Conservation (phyloP, 768 basidiomycete genomes). For the Trametes cubensis region DNA sequence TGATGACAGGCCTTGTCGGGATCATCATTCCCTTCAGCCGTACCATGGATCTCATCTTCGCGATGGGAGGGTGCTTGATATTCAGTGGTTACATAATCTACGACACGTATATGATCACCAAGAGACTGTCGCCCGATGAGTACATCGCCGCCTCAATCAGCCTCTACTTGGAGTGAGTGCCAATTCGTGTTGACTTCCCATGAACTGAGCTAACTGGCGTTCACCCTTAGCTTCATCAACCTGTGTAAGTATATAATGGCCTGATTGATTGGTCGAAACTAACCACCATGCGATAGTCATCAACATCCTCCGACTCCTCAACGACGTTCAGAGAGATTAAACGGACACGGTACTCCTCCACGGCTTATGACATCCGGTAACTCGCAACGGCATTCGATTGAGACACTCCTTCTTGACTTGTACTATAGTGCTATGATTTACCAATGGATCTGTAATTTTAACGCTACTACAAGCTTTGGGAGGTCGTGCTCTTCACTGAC, state of each 20-base stretch:
- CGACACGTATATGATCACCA: conserved; percentile 90
- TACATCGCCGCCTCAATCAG: conserved; percentile 88
- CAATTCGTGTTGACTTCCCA: neutral
- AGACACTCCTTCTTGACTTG: neutral
- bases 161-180: conserved; percentile 88
- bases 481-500: too few species aligned
- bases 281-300: conserved; percentile 54
- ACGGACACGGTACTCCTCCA: neutral
- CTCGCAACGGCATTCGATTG: neutral
- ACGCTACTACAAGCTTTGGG: too few species aligned
- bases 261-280: neutral
- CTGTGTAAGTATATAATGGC: conserved; percentile 60
- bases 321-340: conserved; percentile 42
- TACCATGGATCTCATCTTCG: conserved; percentile 81
- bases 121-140: conserved; percentile 88
- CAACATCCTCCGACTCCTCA: conserved; percentile 82
- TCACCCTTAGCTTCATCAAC: conserved; percentile 70
- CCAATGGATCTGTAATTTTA: too few species aligned
- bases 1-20: conserved; percentile 80
- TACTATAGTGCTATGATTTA: too few species aligned
- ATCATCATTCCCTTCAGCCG: conserved; percentile 85
- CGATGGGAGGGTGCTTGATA: conserved; percentile 74
- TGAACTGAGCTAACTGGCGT: conserved; percentile 21
- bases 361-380: neutral
- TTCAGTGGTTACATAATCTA: conserved; percentile 92